Evolutionary conservation across 2,329 filamentous ascomycete genomes (phyloP).

Genomic region (Alternaria infectoria): DNA sequence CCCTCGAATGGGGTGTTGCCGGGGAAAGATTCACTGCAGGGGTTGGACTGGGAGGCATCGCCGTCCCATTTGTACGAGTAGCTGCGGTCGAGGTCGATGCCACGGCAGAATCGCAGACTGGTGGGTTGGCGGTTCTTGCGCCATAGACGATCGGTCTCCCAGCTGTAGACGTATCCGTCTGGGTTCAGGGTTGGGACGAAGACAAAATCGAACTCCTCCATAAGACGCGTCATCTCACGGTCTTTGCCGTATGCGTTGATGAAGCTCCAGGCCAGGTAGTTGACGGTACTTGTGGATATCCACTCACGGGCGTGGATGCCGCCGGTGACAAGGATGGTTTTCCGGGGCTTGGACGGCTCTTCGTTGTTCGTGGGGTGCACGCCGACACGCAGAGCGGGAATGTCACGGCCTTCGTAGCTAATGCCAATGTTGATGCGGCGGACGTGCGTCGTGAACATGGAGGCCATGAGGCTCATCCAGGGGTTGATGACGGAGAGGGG

Average conservation of each 20-base stretch:
- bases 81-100: conserved; percentile 85
- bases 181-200: conserved; percentile 90
- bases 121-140: conserved; percentile 91
- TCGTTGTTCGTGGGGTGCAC: conserved; percentile 60
- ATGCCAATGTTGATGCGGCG: conserved; percentile 76
- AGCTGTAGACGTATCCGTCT: conserved; percentile 93
- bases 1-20: conserved; percentile 84
- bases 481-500: conserved; percentile 82
- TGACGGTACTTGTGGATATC: conserved; percentile 92
- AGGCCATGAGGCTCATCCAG: conserved; percentile 89
- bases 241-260: conserved; percentile 82
- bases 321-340: conserved; percentile 81
- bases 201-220: conserved; percentile 85
- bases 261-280: conserved; percentile 86
- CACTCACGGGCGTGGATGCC: conserved; percentile 95
- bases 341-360: conserved; percentile 60
- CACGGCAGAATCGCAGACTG: conserved; percentile 79
- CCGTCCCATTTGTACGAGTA: conserved; percentile 87
- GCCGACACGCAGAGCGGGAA: conserved; percentile 80
- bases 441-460: conserved; percentile 86
- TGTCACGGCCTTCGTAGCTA: conserved; percentile 87
- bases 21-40: conserved; percentile 89
- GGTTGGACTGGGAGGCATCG: conserved; percentile 68
- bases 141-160: conserved; percentile 91
- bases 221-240: conserved; percentile 72